phyloP scores from a whole-genome alignment of 768 basidiomycete species.

The Pleurotus giganteus region DNA sequence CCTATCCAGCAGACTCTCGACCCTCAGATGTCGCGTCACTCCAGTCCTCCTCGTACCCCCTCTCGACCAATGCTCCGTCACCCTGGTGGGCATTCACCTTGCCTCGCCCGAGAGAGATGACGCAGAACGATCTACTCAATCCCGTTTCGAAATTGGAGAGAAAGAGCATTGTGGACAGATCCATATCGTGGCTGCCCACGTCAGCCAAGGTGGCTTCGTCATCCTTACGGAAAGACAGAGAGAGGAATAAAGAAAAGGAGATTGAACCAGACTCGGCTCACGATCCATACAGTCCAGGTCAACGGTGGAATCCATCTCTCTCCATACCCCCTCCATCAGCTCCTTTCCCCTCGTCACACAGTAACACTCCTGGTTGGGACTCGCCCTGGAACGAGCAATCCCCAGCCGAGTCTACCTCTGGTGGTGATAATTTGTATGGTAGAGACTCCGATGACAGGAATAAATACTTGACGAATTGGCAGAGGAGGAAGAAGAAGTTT shows the following conservation, averaged over 20 bases:
- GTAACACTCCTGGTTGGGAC: conserved; percentile 63
- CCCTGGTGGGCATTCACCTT: conserved; percentile 79
- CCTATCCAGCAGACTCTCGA: conserved; percentile 35
- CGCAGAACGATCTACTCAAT: conserved; percentile 19
- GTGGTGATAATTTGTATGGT: conserved; percentile 20
- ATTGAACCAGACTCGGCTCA: conserved; percentile 10
- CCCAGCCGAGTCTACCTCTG: conserved; percentile 19
- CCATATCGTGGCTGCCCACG: conserved; percentile 52
- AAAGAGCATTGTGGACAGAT: conserved; percentile 37
- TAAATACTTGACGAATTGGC: conserved; percentile 28
- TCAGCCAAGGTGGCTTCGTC: conserved; percentile 32
- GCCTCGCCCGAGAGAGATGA: conserved; percentile 36
- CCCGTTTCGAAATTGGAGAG: conserved; percentile 29
- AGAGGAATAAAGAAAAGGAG: conserved; percentile 21
- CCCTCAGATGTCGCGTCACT: conserved; percentile 55
- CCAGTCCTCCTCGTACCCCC: conserved; percentile 38
- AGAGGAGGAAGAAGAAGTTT: conserved; percentile 42
- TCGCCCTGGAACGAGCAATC: conserved; percentile 59
- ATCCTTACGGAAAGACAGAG: conserved; percentile 30
- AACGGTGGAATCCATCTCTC: conserved; percentile 25
- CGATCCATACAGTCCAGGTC: conserved; percentile 8
- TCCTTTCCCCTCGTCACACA: conserved; percentile 54
- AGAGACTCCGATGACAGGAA: conserved; percentile 23
- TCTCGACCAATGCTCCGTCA: conserved; percentile 28
- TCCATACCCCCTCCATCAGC: conserved; percentile 33